phyloP scores from a whole-genome alignment of 495 filamentous ascomycete species.

The Hypoxylon rickii region DNA sequence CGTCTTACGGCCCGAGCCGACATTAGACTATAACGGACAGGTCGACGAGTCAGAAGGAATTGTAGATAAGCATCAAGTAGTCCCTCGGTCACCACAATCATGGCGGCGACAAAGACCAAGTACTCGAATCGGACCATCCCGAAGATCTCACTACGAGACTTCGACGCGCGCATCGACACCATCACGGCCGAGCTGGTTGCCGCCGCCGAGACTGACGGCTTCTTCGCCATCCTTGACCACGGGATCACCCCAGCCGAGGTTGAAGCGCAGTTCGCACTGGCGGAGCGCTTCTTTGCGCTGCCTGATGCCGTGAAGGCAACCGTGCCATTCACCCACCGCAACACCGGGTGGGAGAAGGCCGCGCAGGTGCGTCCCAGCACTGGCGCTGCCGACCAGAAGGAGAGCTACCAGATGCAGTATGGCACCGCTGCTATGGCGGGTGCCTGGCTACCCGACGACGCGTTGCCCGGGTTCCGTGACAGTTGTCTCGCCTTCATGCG shows the following conservation, averaged over 20 bases:
- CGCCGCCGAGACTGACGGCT: constrained; percentile 65
- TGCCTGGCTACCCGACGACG: constrained; percentile 56
- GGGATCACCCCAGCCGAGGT: constrained; percentile 55
- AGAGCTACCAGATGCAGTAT: constrained; percentile 66
- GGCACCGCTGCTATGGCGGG: constrained; percentile 53
- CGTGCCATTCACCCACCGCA: constrained; percentile 58
- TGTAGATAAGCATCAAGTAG: too few species aligned
- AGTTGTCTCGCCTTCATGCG: constrained; percentile 58
- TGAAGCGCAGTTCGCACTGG: constrained; percentile 56
- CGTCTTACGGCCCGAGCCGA: too few species aligned
- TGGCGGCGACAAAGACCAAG: constrained; percentile 47
- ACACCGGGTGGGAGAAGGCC: constrained; percentile 68
- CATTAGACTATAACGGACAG: too few species aligned
- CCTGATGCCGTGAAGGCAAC: constrained; percentile 56
- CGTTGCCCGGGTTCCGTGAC: constrained; percentile 55
- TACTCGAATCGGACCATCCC: constrained; percentile 57
- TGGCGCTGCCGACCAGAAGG: constrained; percentile 64
- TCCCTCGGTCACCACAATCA: constrained; percentile 5
- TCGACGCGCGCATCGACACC: constrained; percentile 55
- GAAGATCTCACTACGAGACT: constrained; percentile 62
- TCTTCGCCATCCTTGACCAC: constrained; percentile 65
- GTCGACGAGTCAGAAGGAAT: too few species aligned
- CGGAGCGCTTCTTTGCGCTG: constrained; percentile 61
- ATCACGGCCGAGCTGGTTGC: constrained; percentile 59
- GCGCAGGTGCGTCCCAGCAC: constrained; percentile 66